These are phyloP conservation scores for Mycosphaerella arachidis DNA, from an alignment of 2,329 filamentous ascomycete species.

Conservation along the genomic window DNA sequence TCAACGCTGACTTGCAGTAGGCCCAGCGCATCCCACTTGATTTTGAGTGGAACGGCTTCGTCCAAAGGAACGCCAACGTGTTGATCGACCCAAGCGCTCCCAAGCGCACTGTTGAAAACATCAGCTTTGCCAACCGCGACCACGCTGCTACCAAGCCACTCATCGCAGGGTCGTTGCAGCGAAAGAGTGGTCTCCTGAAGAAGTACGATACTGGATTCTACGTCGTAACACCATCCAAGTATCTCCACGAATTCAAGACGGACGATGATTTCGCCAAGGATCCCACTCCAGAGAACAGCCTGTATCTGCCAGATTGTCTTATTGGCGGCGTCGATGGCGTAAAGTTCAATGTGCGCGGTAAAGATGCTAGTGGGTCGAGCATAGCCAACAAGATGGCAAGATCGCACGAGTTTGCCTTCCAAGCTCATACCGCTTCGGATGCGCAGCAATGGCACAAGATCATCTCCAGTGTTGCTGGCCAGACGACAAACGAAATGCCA, in stretches of 20 bases:
- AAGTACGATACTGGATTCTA: slow-evolving; percentile 80
- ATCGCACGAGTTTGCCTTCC: slow-evolving; percentile 76
- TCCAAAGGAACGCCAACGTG: slow-evolving; percentile 62
- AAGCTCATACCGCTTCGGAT: slow-evolving; percentile 74
- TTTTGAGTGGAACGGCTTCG: slow-evolving; percentile 89
- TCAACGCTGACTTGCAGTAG: neutral
- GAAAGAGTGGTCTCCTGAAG: slow-evolving; percentile 83
- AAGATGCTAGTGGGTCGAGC: slow-evolving; percentile 74
- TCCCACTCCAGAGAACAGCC: slow-evolving; percentile 76
- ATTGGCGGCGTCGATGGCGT: slow-evolving; percentile 68
- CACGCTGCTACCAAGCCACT: slow-evolving; percentile 75
- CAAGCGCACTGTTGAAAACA: slow-evolving; percentile 66
- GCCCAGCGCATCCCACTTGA: slow-evolving; percentile 74
- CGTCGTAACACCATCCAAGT: slow-evolving; percentile 81
- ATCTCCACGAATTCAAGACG: slow-evolving; percentile 93
- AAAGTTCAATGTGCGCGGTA: slow-evolving; percentile 94
- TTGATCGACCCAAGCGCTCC: slow-evolving; percentile 75
- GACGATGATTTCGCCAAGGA: slow-evolving; percentile 70
- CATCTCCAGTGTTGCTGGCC: slow-evolving; percentile 59
- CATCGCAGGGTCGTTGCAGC: slow-evolving; percentile 83
- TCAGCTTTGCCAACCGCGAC: slow-evolving; percentile 78
- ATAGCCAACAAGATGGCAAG: slow-evolving; percentile 77
- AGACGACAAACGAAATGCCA: slow-evolving; percentile 40
- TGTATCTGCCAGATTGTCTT: slow-evolving; percentile 87
- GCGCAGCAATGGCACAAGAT: slow-evolving; percentile 81